Evolutionary conservation across 139 green algal genomes (phyloP), one percentile per base, ranked within the genome.

Genomic region (Chlamydomonas incerta): DNA sequence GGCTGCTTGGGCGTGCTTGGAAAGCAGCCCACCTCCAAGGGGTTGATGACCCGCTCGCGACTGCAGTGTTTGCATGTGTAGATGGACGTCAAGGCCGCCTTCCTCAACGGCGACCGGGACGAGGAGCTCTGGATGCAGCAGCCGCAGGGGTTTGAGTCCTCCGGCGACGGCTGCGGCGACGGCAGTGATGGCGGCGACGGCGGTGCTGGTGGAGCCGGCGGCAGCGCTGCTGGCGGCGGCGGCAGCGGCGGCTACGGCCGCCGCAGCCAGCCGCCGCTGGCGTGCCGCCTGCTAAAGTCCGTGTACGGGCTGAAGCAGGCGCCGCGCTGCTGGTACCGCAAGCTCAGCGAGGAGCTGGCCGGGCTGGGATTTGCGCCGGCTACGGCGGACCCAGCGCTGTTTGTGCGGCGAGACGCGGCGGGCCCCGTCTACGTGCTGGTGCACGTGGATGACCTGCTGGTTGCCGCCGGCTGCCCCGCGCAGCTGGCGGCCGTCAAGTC

Each of bases 221-320:
- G 41, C 41, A 50, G 41, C 41, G 8, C 6, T 50, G 41, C 6
- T 50, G 41, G 41, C 41, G 41, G 6, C 41, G 8, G 41, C 41
- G 41, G 41, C 41, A 63, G 76, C 29, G n/a, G 87, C 58, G 72
- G 41, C 3, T 57, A 60, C 28, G 34, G n/a, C n/a, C n/a, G n/a
- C n/a, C n/a, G n/a, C n/a, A n/a, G n/a, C n/a, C n/a, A n/a, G n/a
- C n/a, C 20, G 21, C 35, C 10, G 11, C 14, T 77, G 71, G 57
- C 31, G 15, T 89, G 75, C 74, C 57, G 52, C 18, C 87, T 90
- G 55, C 35, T 71, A 15, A 91, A 92, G 82, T 60, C 84, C 28
- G 33, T 93, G 0, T 93, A 93, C 63, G 90, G 90, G 13, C 81
- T 93, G 17, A 88, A 90, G 60, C 87, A 91, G 52, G 87, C 90